Evolutionary conservation across 116 monocot species (phyloP), one percentile per base, ranked within the genome.

Genomic region (Cymodocea nodosa): DNA sequence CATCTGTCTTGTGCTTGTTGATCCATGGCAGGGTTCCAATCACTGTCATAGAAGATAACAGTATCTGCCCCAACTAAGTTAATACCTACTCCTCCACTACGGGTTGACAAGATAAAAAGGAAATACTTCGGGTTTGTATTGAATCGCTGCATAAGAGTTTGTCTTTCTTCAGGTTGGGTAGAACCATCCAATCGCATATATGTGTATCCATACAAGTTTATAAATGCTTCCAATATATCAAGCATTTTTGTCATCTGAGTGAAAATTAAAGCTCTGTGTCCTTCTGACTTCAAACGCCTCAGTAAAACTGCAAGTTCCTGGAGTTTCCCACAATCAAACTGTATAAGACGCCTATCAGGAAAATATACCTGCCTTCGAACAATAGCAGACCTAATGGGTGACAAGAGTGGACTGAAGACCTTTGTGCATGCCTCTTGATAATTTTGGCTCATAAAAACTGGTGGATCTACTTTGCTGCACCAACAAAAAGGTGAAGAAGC

Each of bases 171-270:
- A 59, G 98, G 98, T 63, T 69, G 98, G 2, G 98, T 98, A 19
- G 98, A 92, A 0, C 98, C 98, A 84, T 98, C 98, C 65, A 98
- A 82, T 15, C 98, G 86, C 89, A 98, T 82, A 62, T 98, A 98
- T 16, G 98, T 92, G 62, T 92, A 98, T 62, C 98, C 98, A 79
- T 98, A 98, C 34, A 98, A 84, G 74, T 92, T 98, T 48, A 98
- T 98, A 67, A 98, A 98, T 37, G 88, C 86, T 64, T 98, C 98
- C 71, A 98, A 81, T 17, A 89, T 77, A 75, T 98, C 98, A 69
- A 98, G 89, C 98, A 98, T 98, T 75, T 98, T 98, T 36, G 98
- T 98, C 98, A 98, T 98, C 78, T 98, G 98, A 16, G 98, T 98
- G 71, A 98, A 98, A 75, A 98, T 98, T 67, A 98, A 74, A 65